Base-by-base conservation (phyloP, 371 early-diverging fungal genomes). In the Mortierella sp. region DNA sequence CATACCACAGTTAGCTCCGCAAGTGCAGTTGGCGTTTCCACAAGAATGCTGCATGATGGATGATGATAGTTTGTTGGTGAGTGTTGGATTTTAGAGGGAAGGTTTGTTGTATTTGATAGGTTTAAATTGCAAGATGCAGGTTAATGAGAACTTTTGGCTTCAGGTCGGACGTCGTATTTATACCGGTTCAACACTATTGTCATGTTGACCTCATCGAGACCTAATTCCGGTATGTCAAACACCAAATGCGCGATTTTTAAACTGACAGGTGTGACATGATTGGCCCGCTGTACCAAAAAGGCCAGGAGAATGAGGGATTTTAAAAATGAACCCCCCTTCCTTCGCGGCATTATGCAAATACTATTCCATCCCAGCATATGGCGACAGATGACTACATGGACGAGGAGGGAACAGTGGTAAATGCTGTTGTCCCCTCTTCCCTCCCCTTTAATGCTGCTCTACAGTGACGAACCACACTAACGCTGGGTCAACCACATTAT, bases 21-120 rank as follows among this genome's bases (percentile, higher is more conserved):
- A 76, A 42, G 70, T 61, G 70, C 78, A 76, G 7, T 9, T 21
- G 19, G 37, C 46, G 50, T 76, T 76, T 60, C 70, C 69, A 12
- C 76, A 76, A 47, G 76, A 65, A 21, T 8, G 43, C 27, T 56
- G 56, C 70, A 69, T 76, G 50, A n/a, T 68, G 56, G n/a, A 42
- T 19, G 6, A 28, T 6, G 19, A 28, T 12, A 7, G 15, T 23
- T 43, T 23, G 4, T 1, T 56, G 46, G 2, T 21, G 12, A 31
- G 7, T n/a, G 9, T 37, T 27, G 32, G 11, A 42, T 27, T 12
- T 11, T 26, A 14, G 12, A 28, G 15, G 26, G 34, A 43, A 47
- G 47, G 27, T 6, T 49, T 30, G 14, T 9, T n/a, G 19, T 41
- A 17, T 49, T 39, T 17, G 37, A 4, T n/a, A 48, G 28, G 41